Evolutionary conservation across 345 rosid species (phyloP).

Genomic region (Bruguiera sexangula): DNA sequence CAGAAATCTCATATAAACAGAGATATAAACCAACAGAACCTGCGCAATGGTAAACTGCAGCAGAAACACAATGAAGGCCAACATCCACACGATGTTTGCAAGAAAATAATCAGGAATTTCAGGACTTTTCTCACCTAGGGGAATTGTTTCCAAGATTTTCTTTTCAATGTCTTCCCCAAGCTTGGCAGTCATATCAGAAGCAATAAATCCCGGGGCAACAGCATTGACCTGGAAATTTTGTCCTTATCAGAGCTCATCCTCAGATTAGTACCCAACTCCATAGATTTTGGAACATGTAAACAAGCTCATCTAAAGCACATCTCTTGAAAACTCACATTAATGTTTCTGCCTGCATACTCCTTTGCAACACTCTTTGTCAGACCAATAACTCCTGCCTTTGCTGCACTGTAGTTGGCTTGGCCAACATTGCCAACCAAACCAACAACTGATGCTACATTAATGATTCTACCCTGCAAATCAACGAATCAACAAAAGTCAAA

Average conservation of each 20-base stretch:
- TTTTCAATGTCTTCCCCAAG: constrained; percentile 89
- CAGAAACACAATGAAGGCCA: too few species aligned
- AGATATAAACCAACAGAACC: too few species aligned
- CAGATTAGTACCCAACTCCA: constrained; percentile 7
- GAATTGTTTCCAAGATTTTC: constrained; percentile 82
- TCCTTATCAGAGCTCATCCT: constrained; percentile 11
- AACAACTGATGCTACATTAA: constrained; percentile 88
- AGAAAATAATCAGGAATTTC: neutral
- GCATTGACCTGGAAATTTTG: constrained; percentile 71
- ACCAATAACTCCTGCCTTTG: constrained; percentile 97
- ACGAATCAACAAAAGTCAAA: neutral
- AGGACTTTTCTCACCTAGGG: constrained; percentile 54
- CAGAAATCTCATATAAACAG: too few species aligned
- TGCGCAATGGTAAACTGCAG: too few species aligned
- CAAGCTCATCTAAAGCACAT: constrained; percentile 5
- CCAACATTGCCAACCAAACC: constrained; percentile 95
- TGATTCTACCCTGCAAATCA: constrained; percentile 68
- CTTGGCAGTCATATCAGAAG: constrained; percentile 61
- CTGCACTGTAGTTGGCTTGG: constrained; percentile 98
- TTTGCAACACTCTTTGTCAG: constrained; percentile 80
- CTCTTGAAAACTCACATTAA: constrained; percentile 48
- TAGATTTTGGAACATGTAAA: neutral
- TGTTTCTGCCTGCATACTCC: constrained; percentile 90
- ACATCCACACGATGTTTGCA: neutral
- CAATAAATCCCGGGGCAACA: constrained; percentile 95